A percentile compares a stretch with the other conserved stretches of the same genome.
phyloP scores from a whole-genome alignment of 2,329 filamentous ascomycete species.

The Epichloe gansuensis region DNA sequence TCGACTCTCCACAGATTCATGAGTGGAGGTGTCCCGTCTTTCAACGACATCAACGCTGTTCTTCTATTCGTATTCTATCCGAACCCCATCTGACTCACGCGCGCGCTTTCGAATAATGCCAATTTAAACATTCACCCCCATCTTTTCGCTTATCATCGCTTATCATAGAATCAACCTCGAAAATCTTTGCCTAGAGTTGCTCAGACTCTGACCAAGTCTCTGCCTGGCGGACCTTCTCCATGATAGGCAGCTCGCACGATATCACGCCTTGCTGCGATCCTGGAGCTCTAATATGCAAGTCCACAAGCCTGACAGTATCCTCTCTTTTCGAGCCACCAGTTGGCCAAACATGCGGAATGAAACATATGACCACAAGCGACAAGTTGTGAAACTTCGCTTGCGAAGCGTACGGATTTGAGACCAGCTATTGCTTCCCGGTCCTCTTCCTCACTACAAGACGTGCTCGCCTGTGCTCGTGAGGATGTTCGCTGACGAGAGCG shows the following conservation, averaged over 20 bases:
- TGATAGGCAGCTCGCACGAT: background rate
- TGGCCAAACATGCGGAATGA: background rate
- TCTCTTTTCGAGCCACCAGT: background rate
- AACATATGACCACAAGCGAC: background rate
- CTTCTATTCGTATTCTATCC: background rate
- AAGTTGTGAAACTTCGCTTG: background rate
- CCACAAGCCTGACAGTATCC: background rate
- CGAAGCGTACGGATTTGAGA: background rate
- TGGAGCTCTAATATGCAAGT: background rate
- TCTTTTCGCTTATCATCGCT: background rate
- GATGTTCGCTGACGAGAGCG: background rate
- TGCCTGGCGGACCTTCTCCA: background rate
- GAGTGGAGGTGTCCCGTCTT: background rate
- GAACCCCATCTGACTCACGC: background rate
- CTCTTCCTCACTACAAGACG: background rate
- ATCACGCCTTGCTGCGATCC: background rate
- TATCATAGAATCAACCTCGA: background rate
- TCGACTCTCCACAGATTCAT: no score
- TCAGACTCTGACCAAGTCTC: background rate
- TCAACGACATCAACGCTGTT: background rate
- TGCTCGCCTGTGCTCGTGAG: background rate
- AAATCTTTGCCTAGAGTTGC: background rate
- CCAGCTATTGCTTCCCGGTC: background rate
- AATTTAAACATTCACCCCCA: background rate
- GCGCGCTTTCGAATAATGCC: background rate